Evolutionary conservation across 768 basidiomycete species (phyloP), one percentile per base, ranked within the genome.

Genomic region (Galerina marginata): DNA sequence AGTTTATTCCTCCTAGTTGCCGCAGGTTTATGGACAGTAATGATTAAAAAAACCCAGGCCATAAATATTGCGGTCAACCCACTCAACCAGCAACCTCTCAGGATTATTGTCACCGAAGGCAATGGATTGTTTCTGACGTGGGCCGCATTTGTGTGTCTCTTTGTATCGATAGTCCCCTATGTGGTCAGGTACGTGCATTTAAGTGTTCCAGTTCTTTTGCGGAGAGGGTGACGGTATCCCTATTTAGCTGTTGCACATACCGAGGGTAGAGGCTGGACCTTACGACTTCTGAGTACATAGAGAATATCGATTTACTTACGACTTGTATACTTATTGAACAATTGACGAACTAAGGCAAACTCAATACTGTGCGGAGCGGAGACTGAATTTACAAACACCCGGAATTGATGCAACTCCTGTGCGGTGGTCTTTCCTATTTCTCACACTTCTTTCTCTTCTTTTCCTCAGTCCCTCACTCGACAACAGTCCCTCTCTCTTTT

Each of bases 1-100:
- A 83, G 84, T 55, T 45, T 90, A 10, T 79, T 91, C 54, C 71
- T 92, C 48, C 78, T 94, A 50, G 85, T 89, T 43, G 90, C 85
- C 25, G 86, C 87, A 14, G 81, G 84, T 46, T 86, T 93, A 60
- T 94, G 92, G 92, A 92, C 92, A 4, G 82, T 86, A 46, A 79
- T 92, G 52, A 80, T 93, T 52, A 83, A 86, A 64, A 89, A 87
- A 67, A 77, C 83, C 0, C 78, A 86, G 67, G 74, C 75, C 14
- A 77, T 93, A 62, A 92, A 92, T 67, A 68, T 74, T 26, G 64
- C 84, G 36, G 73, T 88, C 50, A 69, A 43, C 68, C 75, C 26
- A 63, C 67, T 38, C 66, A 69, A 51, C 72, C 57, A 58, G 54
- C 74, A 36, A 68, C 72, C 81, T 3, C 70, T 92, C 37, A 92